Evolutionary conservation across 2,329 filamentous ascomycete species (phyloP).

Genomic region (Pyricularia grisea): DNA sequence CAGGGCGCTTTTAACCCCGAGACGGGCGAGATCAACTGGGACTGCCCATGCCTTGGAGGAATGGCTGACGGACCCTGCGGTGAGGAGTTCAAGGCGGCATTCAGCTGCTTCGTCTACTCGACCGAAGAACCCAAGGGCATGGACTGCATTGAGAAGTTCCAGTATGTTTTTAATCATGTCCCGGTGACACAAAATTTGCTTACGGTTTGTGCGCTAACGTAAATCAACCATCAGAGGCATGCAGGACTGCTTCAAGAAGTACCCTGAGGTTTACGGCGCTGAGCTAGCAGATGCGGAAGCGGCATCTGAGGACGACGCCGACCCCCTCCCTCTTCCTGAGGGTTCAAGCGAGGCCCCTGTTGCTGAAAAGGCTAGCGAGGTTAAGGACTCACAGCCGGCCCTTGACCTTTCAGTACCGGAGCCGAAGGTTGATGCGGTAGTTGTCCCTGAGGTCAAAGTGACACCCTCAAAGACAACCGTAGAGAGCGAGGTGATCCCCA

Average conservation of each 20-base stretch:
- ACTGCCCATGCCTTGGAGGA: conserved; percentile 91
- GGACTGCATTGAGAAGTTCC: conserved; percentile 96
- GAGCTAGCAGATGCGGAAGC: conserved; percentile 73
- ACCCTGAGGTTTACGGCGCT: conserved; percentile 87
- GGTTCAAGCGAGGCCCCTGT: background rate
- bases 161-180: conserved; percentile 47
- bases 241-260: conserved; percentile 92
- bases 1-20: conserved; percentile 96
- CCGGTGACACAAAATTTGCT: background rate
- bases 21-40: conserved; percentile 98
- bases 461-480: background rate
- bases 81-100: conserved; percentile 88
- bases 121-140: conserved; percentile 94
- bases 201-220: background rate
- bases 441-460: background rate
- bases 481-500: conserved; percentile 9
- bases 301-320: conserved; percentile 13
- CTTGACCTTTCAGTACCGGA: background rate
- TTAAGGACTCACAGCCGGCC: background rate
- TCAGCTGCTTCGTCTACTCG: conserved; percentile 97
- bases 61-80: conserved; percentile 97
- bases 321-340: background rate
- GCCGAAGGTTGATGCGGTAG: background rate
- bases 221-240: conserved; percentile 55
- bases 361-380: background rate